phyloP scores from a whole-genome alignment of 1,284 basidiomycete species.

The Apiotrichum mycotoxinovorans region DNA sequence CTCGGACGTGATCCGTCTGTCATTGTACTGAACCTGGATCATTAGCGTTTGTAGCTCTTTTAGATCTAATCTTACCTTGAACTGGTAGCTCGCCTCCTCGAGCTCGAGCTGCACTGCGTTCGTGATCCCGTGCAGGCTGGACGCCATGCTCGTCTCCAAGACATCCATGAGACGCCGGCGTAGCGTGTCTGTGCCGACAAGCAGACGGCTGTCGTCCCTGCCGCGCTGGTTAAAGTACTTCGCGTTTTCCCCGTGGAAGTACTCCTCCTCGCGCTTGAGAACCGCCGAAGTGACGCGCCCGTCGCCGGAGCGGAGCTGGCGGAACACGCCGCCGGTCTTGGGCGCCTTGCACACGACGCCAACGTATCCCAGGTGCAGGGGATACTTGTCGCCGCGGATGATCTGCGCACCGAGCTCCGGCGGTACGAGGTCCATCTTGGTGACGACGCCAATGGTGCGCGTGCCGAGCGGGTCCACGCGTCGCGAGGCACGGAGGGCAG shows the following conservation, averaged over 20 bases:
- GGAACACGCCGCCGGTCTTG: constrained; percentile 45
- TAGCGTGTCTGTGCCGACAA: constrained; percentile 87
- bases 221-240: constrained; percentile 57
- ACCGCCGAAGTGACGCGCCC: constrained; percentile 56
- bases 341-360: constrained; percentile 88
- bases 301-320: constrained; percentile 28
- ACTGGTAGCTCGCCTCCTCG: constrained; percentile 95
- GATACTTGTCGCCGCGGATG: constrained; percentile 86
- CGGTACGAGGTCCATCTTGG: constrained; percentile 96
- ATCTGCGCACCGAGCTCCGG: constrained; percentile 78
- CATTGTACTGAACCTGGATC: constrained; percentile 89
- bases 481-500: constrained; percentile 85
- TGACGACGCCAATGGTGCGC: constrained; percentile 94
- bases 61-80: constrained; percentile 61
- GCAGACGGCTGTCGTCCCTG: constrained; percentile 52
- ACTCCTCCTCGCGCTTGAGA: constrained; percentile 71
- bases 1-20: constrained; percentile 88
- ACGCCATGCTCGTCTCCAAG: constrained; percentile 94
- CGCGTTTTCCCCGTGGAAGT: constrained; percentile 65
- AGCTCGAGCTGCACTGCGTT: constrained; percentile 95
- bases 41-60: constrained; percentile 56
- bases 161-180: constrained; percentile 90
- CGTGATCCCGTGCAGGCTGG: constrained; percentile 88
- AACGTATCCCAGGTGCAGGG: constrained; percentile 94
- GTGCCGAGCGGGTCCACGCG: constrained; percentile 92